Percentiles rank a stretch among this genome's conserved stretches.
Evolutionary conservation across 2,329 filamentous ascomycete species (phyloP).

Genomic region (Lachnellula arida): DNA sequence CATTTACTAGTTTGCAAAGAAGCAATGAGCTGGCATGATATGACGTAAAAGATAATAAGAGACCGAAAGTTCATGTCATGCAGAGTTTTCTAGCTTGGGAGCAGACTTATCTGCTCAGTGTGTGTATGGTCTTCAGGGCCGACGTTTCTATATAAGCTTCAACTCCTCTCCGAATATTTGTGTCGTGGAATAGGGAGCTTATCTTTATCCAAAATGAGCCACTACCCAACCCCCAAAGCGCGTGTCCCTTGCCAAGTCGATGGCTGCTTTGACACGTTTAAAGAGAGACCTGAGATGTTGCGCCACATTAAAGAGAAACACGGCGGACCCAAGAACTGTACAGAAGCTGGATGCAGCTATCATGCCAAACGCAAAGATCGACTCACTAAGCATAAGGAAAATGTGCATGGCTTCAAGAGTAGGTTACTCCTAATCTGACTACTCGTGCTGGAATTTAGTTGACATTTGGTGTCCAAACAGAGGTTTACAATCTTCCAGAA

Average conservation of each 20-base stretch:
- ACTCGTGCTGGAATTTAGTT: no score
- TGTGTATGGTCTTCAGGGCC: no score
- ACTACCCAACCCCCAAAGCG: not conserved
- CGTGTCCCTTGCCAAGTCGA: not conserved
- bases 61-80: no score
- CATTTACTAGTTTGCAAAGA: no score
- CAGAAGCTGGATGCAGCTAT: not conserved
- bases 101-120: no score
- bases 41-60: no score
- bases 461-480: no score
- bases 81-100: no score
- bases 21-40: no score
- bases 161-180: not conserved
- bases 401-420: not conserved
- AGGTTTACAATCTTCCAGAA: no score
- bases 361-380: not conserved
- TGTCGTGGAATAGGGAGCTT: no score
- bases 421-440: no score
- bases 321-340: not conserved
- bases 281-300: not conserved
- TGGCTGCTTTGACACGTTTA: not conserved
- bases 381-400: not conserved
- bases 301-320: not conserved
- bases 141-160: not conserved
- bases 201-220: not conserved